Base-by-base conservation (phyloP, 2,329 filamentous ascomycete species). In the Diaporthe destruens region DNA sequence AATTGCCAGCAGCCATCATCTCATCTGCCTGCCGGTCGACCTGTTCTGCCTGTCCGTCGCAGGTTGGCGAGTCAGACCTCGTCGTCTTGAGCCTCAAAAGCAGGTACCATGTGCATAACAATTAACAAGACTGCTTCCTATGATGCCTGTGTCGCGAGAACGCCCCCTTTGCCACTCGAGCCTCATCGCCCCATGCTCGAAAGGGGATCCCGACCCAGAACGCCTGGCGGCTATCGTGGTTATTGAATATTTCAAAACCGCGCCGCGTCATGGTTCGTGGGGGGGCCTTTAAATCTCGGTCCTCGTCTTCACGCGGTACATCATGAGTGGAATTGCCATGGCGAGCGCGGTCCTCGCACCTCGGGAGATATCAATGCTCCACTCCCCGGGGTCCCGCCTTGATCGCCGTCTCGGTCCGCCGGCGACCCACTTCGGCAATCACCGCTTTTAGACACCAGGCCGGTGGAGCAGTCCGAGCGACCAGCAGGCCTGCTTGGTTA, bases 241-340 rank as follows among this genome's bases (percentile, higher is more conserved):
- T 53, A 32, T 32, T 36, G 34, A 51, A 53, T 32, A 70, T 53
- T 56, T 23, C 44, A 6, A 12, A 61, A 51, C 14, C 7, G 32
- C 18, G 9, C 47, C 39, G 68, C 68, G 68, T 70, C 68, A 70
- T 63, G 2, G 67, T 69, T 51, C 67, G 54, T 69, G 68, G 68
- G 68, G 68, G 18, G 29, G 36, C 59, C 34, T 63, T 29, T 29
- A 2, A 11, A 18, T 25, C 61, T 53, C 51, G 20, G 29, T 36
- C 12, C 3, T 66, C 55, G 61, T 70, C 55, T 70, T 54, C 55
- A 44, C 29, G 68, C 55, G 68, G 55, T 70, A 55, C 68, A 70
- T 70, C 34, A 70, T 44, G 54, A 61, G 55, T 70, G 44, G 47
- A 54, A 34, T 49, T 63, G 42, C 59, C 59, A 63, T 18, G 12